These are phyloP conservation scores for Moniliophthora roreri DNA, from an alignment of 1,284 basidiomycete genomes.

Conservation along the genomic window DNA sequence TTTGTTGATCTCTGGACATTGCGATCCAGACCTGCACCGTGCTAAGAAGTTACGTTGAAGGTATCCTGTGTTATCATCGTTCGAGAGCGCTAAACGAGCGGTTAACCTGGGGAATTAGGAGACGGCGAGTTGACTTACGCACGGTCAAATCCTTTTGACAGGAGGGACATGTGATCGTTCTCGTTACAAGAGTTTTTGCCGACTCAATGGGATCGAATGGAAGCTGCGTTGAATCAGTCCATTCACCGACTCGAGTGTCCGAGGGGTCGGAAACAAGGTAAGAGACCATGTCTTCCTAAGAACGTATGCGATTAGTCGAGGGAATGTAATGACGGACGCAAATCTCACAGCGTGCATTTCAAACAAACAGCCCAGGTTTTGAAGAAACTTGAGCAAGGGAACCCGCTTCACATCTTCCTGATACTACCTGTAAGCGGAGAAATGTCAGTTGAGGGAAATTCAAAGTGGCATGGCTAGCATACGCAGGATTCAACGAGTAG, in stretches of 20 bases:
- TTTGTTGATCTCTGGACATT: conserved; percentile 35
- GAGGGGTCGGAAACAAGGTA: conserved; percentile 14
- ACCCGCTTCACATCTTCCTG: conserved; percentile 38
- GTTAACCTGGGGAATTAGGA: too few relatives aligned
- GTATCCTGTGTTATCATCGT: conserved; percentile 32
- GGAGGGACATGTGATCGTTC: background rate
- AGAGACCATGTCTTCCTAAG: background rate
- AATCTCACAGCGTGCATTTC: conserved; percentile 26
- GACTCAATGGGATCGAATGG: conserved; percentile 5
- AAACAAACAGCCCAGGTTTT: conserved; percentile 24
- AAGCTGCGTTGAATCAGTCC: background rate
- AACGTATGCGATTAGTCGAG: conserved; percentile 10
- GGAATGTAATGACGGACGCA: background rate
- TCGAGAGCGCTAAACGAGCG: background rate
- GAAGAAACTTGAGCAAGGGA: conserved; percentile 22
- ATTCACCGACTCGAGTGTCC: background rate
- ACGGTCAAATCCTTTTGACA: background rate
- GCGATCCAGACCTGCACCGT: too few relatives aligned
- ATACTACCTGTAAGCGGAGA: conserved; percentile 33
- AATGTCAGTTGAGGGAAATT: background rate
- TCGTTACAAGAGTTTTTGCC: background rate
- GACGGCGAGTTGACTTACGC: background rate
- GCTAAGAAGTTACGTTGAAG: conserved; percentile 33
- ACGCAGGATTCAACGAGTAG: conserved; percentile 48
- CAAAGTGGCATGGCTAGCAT: conserved; percentile 4